Percentiles rank a stretch among this genome's conserved stretches.
Conservation (phyloP, 495 filamentous ascomycete genomes). For the Penicillium odoratum region DNA sequence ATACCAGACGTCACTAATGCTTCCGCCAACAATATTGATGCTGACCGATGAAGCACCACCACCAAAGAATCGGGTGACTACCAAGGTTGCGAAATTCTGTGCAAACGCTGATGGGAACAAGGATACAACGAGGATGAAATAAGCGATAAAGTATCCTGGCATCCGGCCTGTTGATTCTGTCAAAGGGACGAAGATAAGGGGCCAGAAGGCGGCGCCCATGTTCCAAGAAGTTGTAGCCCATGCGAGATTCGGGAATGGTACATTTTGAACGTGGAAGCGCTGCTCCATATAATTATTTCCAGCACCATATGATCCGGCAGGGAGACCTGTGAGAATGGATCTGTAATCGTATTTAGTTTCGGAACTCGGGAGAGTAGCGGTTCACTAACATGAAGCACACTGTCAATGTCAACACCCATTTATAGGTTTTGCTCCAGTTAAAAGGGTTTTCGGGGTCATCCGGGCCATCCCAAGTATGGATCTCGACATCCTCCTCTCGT, state of each 20-base stretch:
- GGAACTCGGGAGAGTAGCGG: background rate
- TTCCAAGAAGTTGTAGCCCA: conserved; percentile 55
- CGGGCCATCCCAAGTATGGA: conserved; percentile 3
- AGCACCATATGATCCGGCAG: conserved; percentile 42
- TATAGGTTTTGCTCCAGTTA: conserved; percentile 6
- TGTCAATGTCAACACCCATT: conserved; percentile 34
- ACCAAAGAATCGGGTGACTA: conserved; percentile 51
- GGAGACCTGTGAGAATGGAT: conserved; percentile 44
- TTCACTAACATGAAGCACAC: conserved; percentile 40
- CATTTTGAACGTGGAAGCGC: conserved; percentile 43
- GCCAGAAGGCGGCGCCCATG: conserved; percentile 53
- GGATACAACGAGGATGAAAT: conserved; percentile 47
- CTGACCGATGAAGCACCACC: conserved; percentile 48
- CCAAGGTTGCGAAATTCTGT: conserved; percentile 52
- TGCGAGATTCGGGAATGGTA: conserved; percentile 42
- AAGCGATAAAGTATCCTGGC: conserved; percentile 50
- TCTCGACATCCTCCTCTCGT: conserved; percentile 1
- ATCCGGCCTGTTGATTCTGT: conserved; percentile 54
- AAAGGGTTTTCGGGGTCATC: conserved; percentile 7
- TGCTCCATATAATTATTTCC: conserved; percentile 40
- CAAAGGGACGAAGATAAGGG: conserved; percentile 51
- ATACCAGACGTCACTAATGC: conserved; percentile 46
- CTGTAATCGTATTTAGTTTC: conserved; percentile 13
- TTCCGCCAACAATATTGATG: conserved; percentile 49
- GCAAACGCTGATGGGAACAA: conserved; percentile 52